Evolutionary conservation across 139 green algal genomes (phyloP), one percentile per base, ranked within the genome.

Genomic region (Coelastrella sp.): DNA sequence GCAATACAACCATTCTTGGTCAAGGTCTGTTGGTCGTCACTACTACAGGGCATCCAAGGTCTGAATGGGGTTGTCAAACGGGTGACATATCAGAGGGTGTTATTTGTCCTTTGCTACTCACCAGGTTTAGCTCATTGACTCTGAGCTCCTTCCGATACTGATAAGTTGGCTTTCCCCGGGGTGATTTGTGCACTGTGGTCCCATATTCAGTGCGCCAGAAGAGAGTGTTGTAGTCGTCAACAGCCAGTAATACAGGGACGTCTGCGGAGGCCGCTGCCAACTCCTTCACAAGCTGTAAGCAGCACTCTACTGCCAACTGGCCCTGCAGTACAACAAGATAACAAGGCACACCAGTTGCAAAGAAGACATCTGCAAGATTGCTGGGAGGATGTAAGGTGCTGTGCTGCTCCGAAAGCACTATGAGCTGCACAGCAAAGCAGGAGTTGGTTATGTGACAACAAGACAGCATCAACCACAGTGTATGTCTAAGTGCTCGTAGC

Each of bases 221-320:
- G 51, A 96, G 90, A 2, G 68, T 84, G 62, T 95, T 94, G 86
- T 95, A 96, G 83, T 93, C 89, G 77, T 96, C 93, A 45, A 95
- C 72, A 3, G 89, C 91, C 21, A 96, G 66, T 68, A 96, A 60
- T 23, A 94, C 86, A 21, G 76, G 79, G 72, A 43, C 8, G 0
- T 78, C 51, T 27, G 62, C 19, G 45, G 82, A 80, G 4, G 64
- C 59, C 6, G 80, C 80, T 19, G 75, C 75, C 15, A 92, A 71
- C 84, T 88, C 86, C 19, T 69, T 83, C 0, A 89, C 59, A 13
- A 92, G 57, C 27, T 37, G 3, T 38, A 89, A 66, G 27, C 60
- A 86, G 34, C 72, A 79, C 4, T 90, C 89, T 5, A 92, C 89
- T 4, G 89, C 89, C 8, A 85, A 25, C 15, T 53, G 67, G 6